These are phyloP conservation scores for Leavenworthia alabamica DNA, from an alignment of 345 rosid species.

Conservation along the genomic window DNA sequence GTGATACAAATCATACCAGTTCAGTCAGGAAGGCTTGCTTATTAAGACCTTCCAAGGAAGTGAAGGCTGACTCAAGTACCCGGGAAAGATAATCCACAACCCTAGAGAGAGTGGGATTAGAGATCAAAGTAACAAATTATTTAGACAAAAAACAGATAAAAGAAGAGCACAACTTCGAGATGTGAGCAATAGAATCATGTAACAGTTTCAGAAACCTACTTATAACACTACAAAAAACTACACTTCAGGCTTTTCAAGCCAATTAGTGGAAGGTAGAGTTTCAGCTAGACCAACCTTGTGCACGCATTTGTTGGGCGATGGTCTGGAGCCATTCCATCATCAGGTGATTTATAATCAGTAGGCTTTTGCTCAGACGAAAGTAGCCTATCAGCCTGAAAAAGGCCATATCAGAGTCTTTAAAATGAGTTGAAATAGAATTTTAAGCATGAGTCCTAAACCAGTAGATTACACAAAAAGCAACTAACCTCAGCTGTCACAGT, in stretches of 20 bases:
- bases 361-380: constrained; percentile 91
- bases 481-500: constrained; percentile 99
- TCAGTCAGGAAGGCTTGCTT: no score
- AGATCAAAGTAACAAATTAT: no score
- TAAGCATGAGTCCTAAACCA: background rate
- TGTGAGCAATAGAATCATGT: background rate
- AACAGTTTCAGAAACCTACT: no score
- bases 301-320: constrained; percentile 97
- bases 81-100: no score
- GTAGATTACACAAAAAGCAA: constrained; percentile 17
- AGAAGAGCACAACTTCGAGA: no score
- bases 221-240: no score
- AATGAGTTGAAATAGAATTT: background rate
- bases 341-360: constrained; percentile 87
- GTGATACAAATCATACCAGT: constrained; percentile 50
- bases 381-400: constrained; percentile 83
- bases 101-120: constrained; percentile 32
- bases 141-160: no score
- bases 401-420: no score
- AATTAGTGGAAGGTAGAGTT: background rate
- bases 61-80: no score
- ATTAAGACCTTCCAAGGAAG: no score
- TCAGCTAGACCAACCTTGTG: constrained; percentile 53
- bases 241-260: background rate
- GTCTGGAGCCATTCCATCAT: no score